Evolutionary conservation across 2,329 filamentous ascomycete genomes (phyloP).

Genomic region (Chalaropsis thielavioides): DNA sequence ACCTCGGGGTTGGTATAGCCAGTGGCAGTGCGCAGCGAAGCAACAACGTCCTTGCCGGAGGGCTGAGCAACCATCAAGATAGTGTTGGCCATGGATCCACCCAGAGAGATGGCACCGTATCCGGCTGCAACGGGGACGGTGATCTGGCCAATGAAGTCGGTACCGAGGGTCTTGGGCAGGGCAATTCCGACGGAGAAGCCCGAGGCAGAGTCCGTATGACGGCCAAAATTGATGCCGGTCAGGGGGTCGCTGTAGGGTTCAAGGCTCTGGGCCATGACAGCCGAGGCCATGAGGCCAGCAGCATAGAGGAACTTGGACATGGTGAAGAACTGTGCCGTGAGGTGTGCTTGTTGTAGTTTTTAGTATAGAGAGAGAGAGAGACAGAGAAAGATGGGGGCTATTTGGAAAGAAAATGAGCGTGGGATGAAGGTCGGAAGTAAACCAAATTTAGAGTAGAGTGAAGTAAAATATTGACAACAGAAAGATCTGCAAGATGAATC

Average conservation of each 20-base stretch:
- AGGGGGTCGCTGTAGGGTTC: constrained; percentile 29
- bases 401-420: not conserved
- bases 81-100: constrained; percentile 33
- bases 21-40: constrained; percentile 23
- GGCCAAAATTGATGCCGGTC: constrained; percentile 33
- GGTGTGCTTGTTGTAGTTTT: not conserved
- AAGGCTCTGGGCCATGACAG: constrained; percentile 6
- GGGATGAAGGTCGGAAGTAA: not conserved
- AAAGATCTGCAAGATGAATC: not conserved
- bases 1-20: constrained; percentile 34
- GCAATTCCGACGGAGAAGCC: constrained; percentile 37
- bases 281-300: constrained; percentile 10
- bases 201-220: constrained; percentile 22
- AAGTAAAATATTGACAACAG: not conserved
- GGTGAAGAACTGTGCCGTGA: not conserved
- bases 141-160: constrained; percentile 42
- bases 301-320: constrained; percentile 13
- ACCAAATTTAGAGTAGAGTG: not conserved
- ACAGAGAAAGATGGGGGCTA: not conserved
- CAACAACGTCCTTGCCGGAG: constrained; percentile 29
- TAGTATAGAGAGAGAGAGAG: not conserved
- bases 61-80: constrained; percentile 38
- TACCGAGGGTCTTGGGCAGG: constrained; percentile 32
- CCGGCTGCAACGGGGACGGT: constrained; percentile 29
- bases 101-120: constrained; percentile 35